Base-by-base conservation (phyloP, 345 rosid genomes). In the Angophora floribunda region DNA sequence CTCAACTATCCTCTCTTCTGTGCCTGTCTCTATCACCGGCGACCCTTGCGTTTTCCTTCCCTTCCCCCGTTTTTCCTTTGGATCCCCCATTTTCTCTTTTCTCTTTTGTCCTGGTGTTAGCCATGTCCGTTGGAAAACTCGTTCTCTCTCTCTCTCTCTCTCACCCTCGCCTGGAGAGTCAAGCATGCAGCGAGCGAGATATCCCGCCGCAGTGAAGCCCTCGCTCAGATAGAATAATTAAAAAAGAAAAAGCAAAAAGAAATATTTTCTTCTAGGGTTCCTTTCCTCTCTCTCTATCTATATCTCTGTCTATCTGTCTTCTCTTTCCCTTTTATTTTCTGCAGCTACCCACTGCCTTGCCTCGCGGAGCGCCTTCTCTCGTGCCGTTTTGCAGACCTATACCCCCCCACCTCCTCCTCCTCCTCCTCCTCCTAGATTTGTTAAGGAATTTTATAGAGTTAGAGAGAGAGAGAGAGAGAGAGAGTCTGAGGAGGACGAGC, bases 121-220 rank as follows among this genome's bases (percentile, higher is more conserved):
- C 52, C n/a, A 36, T n/a, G 41, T 36, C 41, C 41, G 2, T 16
- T 45, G 9, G 52, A 50, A 24, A 61, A 9, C 30, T 10, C 22
- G 11, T 24, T 10, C 57, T 36, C 75, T 24, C n/a, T 30, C 4
- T 24, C 70, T 22, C 47, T 36, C 63, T 87, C 67, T 75, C 45
- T 84, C 49, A 7, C 24, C 26, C 52, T 3, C 75, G 12, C 80
- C 52, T 17, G 41, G 41, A n/a, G 51, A 92, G 88, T 89, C 90
- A 85, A 89, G 89, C 92, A 91, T 91, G 93, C 92, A 91, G 88
- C 75, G 86, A 63, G 52, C 89, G 61, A 89, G 86, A 89, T 87
- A 91, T 91, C 95, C 91, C 95, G 49, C 49, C 2, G 5, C 80
- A 9, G 24, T 1, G 90, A 90, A 90, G 87, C 91, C 89, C 10